Evolutionary conservation across 139 green algal species (phyloP).

Genomic region (Astrephomene gubernaculifera): DNA sequence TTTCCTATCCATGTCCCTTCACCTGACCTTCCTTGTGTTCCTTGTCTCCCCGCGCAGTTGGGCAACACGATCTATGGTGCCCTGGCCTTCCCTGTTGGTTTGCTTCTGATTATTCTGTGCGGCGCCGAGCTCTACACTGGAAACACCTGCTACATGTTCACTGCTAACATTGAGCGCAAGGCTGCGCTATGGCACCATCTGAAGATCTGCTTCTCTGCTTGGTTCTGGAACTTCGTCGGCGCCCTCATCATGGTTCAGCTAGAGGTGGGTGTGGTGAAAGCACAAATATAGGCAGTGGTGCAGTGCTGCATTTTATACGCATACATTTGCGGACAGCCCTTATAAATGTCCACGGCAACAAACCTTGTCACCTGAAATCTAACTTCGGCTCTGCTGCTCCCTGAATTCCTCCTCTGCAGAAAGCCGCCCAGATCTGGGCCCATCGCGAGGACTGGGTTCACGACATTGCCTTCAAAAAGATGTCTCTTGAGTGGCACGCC

Average conservation of each 20-base stretch:
- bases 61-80: slow-evolving; percentile 47
- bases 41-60: slow-evolving; percentile 58
- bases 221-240: slow-evolving; percentile 84
- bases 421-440: neutral
- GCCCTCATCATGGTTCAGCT: slow-evolving; percentile 61
- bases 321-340: too few relatives aligned
- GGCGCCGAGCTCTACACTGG: slow-evolving; percentile 91
- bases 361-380: too few relatives aligned
- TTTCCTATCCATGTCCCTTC: too few relatives aligned
- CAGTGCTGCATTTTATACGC: too few relatives aligned
- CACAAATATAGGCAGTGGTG: too few relatives aligned
- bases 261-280: slow-evolving; percentile 31
- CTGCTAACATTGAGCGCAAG: slow-evolving; percentile 69
- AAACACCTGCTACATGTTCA: slow-evolving; percentile 79
- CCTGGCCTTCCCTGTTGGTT: slow-evolving; percentile 71
- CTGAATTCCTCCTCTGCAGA: too few relatives aligned
- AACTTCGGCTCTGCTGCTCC: too few relatives aligned
- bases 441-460: slow-evolving; percentile 49
- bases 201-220: slow-evolving; percentile 72
- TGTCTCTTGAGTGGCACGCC: slow-evolving; percentile 39
- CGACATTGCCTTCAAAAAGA: slow-evolving; percentile 57
- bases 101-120: slow-evolving; percentile 69
- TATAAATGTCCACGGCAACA: too few relatives aligned
- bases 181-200: slow-evolving; percentile 36
- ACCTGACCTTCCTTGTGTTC: too few relatives aligned